These are phyloP conservation scores for Sphaerosporella brunnea DNA, from an alignment of 495 filamentous ascomycete species.

Conservation along the genomic window DNA sequence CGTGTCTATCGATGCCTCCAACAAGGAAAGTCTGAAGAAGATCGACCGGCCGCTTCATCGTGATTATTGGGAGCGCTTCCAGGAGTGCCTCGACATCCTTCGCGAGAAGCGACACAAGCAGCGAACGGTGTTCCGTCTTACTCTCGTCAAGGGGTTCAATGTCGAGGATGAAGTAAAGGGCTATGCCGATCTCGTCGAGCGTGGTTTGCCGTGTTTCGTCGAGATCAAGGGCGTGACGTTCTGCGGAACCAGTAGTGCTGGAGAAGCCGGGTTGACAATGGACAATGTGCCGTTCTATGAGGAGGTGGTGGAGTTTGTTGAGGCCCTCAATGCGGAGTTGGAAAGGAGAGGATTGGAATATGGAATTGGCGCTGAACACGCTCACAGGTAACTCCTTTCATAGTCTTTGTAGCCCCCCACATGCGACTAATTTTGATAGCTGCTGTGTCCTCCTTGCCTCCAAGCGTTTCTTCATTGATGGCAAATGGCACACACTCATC, in stretches of 20 bases:
- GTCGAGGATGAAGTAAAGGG: slow-evolving; percentile 81
- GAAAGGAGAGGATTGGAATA: slow-evolving; percentile 52
- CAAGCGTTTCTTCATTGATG: slow-evolving; percentile 50
- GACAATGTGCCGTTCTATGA: slow-evolving; percentile 89
- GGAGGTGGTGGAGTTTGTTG: slow-evolving; percentile 67
- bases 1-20: slow-evolving; percentile 85
- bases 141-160: slow-evolving; percentile 92
- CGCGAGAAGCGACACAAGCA: slow-evolving; percentile 62
- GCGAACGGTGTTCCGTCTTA: slow-evolving; percentile 86
- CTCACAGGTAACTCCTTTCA: slow-evolving; percentile 34
- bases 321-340: slow-evolving; percentile 49
- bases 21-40: slow-evolving; percentile 65
- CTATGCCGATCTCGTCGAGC: slow-evolving; percentile 74
- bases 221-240: slow-evolving; percentile 90
- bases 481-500: slow-evolving; percentile 79
- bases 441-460: slow-evolving; percentile 79
- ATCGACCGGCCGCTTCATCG: slow-evolving; percentile 87
- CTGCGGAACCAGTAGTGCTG: slow-evolving; percentile 71
- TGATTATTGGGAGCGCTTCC: slow-evolving; percentile 94
- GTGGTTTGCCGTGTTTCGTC: slow-evolving; percentile 71
- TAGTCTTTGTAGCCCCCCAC: background rate
- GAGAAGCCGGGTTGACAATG: slow-evolving; percentile 75
- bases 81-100: slow-evolving; percentile 74
- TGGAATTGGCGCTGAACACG: slow-evolving; percentile 85
- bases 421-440: slow-evolving; percentile 30